These are phyloP conservation scores for Phaseolus lunatus DNA, from an alignment of 306 rosid species.

Conservation along the genomic window DNA sequence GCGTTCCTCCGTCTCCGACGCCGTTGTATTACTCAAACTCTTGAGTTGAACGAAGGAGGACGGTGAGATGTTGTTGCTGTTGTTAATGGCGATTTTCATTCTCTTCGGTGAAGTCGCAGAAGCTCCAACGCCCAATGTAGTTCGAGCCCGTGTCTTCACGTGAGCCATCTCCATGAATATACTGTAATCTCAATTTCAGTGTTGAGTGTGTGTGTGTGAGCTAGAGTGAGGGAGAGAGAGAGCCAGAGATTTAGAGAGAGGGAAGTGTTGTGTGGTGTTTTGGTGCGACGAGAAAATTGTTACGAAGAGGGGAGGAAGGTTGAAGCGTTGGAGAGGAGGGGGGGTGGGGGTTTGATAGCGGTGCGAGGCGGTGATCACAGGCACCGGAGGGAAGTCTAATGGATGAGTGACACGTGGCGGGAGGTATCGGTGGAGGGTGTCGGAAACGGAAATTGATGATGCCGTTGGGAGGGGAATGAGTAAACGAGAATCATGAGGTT, in stretches of 20 bases:
- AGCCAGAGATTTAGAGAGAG: neutral
- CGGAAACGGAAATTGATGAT: conserved; percentile 31
- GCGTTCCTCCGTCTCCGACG: conserved; percentile 40
- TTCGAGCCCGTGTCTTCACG: conserved; percentile 53
- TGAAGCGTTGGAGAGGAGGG: conserved; percentile 54
- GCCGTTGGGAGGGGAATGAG: conserved; percentile 1
- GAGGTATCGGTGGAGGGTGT: neutral
- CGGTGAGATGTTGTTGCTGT: conserved; percentile 30
- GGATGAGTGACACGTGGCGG: conserved; percentile 42
- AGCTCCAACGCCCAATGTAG: conserved; percentile 49
- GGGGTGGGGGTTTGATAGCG: conserved; percentile 27
- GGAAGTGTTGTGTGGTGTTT: neutral
- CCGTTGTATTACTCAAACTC: conserved; percentile 20
- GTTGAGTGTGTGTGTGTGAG: conserved; percentile 8
- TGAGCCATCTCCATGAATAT: conserved; percentile 55
- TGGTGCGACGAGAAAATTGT: conserved; percentile 43
- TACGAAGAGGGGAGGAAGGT: conserved; percentile 31
- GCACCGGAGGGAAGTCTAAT: conserved; percentile 49
- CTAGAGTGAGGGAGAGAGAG: conserved; percentile 28
- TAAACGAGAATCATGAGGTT: conserved; percentile 31
- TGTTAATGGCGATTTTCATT: conserved; percentile 43
- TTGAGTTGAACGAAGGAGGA: conserved; percentile 51
- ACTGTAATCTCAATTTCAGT: conserved; percentile 40
- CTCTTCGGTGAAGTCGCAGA: conserved; percentile 43
- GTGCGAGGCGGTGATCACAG: conserved; percentile 51